Percentiles rank a stretch among this genome's conserved stretches.
These are phyloP conservation scores for Termitomyces sp. DNA, from an alignment of 768 basidiomycete genomes.

Conservation along the genomic window DNA sequence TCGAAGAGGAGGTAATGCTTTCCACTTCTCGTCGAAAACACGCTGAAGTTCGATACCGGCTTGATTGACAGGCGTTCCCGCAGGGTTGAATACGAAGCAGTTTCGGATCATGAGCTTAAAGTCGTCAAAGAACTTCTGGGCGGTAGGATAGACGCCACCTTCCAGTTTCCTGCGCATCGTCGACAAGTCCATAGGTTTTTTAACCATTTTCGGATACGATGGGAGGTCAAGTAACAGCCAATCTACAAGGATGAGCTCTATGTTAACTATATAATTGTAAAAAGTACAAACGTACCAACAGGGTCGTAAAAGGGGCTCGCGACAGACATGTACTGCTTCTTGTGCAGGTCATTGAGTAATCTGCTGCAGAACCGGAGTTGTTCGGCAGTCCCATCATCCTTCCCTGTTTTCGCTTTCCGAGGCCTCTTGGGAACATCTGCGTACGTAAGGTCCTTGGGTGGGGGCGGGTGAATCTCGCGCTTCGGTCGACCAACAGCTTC, in stretches of 20 bases:
- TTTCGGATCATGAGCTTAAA: slow-evolving; percentile 95
- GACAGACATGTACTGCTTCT: slow-evolving; percentile 68
- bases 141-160: slow-evolving; percentile 66
- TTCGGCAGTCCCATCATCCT: slow-evolving; percentile 67
- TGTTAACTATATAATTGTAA: slow-evolving; percentile 8
- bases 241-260: slow-evolving; percentile 40
- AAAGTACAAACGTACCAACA: slow-evolving; percentile 60
- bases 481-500: slow-evolving; percentile 75
- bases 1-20: slow-evolving; percentile 58
- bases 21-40: slow-evolving; percentile 93
- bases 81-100: slow-evolving; percentile 88
- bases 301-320: slow-evolving; percentile 91
- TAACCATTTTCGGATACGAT: slow-evolving; percentile 80
- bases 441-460: slow-evolving; percentile 86
- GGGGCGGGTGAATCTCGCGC: slow-evolving; percentile 95
- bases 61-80: slow-evolving; percentile 79
- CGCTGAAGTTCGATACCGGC: slow-evolving; percentile 83
- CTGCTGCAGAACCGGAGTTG: slow-evolving; percentile 83
- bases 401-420: slow-evolving; percentile 53
- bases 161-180: slow-evolving; percentile 88
- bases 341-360: slow-evolving; percentile 67
- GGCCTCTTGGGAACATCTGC: slow-evolving; percentile 69
- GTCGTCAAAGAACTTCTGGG: slow-evolving; percentile 81
- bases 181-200: slow-evolving; percentile 92
- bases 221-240: slow-evolving; percentile 76